Evolutionary conservation across 2,329 filamentous ascomycete genomes (phyloP).

Genomic region (Stromatinia cepivora): DNA sequence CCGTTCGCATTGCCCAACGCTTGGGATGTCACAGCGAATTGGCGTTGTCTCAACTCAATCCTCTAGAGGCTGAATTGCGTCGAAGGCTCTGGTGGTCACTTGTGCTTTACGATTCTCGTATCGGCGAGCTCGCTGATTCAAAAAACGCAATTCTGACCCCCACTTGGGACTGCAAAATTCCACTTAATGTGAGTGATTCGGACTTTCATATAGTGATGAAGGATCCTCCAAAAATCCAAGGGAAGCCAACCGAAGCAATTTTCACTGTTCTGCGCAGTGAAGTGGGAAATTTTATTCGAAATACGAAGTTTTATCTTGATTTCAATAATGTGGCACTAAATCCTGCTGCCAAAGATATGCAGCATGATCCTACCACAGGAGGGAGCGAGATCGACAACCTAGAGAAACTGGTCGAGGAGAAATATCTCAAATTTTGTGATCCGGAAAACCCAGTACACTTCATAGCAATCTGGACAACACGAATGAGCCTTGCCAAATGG

Average conservation of each 20-base stretch:
- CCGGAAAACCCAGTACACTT: conserved; percentile 44
- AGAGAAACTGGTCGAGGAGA: conserved; percentile 45
- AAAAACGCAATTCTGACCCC: conserved; percentile 43
- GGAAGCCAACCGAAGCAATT: conserved; percentile 59
- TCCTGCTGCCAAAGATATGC: conserved; percentile 27
- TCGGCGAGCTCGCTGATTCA: conserved; percentile 64
- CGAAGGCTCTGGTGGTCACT: conserved; percentile 74
- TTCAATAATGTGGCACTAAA: conserved; percentile 32
- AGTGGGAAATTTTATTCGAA: conserved; percentile 48
- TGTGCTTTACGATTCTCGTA: conserved; percentile 65
- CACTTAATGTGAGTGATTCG: conserved; percentile 62
- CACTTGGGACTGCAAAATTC: conserved; percentile 56
- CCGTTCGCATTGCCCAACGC: conserved; percentile 65
- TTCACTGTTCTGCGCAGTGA: conserved; percentile 59
- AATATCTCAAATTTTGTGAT: conserved; percentile 47
- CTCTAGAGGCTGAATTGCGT: conserved; percentile 70
- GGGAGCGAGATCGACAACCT: conserved; percentile 35
- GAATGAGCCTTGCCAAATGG: conserved; percentile 35
- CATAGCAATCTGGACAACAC: conserved; percentile 37
- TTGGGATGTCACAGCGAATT: conserved; percentile 69
- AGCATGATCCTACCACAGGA: conserved; percentile 21
- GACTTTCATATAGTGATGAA: conserved; percentile 59
- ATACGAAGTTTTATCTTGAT: conserved; percentile 34
- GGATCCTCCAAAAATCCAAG: conserved; percentile 51
- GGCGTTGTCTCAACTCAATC: conserved; percentile 44